A percentile compares a stretch with the other conserved stretches of the same genome.
Evolutionary conservation across 2,329 filamentous ascomycete species (phyloP).

Genomic region (Ilyonectria robusta): DNA sequence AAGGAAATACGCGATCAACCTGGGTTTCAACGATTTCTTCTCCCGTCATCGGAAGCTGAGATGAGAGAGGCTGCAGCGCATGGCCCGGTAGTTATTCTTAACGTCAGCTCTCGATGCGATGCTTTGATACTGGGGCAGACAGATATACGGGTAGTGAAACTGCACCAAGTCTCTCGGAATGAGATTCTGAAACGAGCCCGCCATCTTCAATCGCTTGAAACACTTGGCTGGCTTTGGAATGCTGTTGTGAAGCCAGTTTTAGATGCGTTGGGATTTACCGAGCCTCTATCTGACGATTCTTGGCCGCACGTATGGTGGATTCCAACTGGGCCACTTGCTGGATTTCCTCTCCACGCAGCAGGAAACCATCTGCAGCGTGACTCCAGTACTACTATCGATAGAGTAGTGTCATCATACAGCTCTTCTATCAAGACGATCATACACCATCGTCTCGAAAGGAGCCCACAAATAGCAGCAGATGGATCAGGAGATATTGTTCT

Average conservation of each 20-base stretch:
- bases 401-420: too few species aligned
- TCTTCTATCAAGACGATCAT: too few species aligned
- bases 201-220: not conserved
- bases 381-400: too few species aligned
- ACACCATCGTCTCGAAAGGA: too few species aligned
- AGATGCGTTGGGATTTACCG: not conserved
- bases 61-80: not conserved
- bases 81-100: not conserved
- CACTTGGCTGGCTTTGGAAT: slow-evolving; percentile 6
- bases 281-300: not conserved
- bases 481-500: too few species aligned
- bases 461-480: too few species aligned
- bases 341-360: slow-evolving; percentile 1
- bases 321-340: not conserved
- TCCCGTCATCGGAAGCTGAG: not conserved
- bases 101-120: not conserved
- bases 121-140: slow-evolving; percentile 1
- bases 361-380: too few species aligned
- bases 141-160: not conserved
- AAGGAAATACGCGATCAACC: not conserved
- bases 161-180: not conserved
- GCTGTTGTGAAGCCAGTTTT: not conserved
- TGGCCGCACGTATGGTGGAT: slow-evolving; percentile 21
- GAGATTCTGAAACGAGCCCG: not conserved
- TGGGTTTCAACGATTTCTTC: slow-evolving; percentile 1